Evolutionary conservation across 352 stramenopile genomes (phyloP).

Genomic region (Phytophthora sp.): DNA sequence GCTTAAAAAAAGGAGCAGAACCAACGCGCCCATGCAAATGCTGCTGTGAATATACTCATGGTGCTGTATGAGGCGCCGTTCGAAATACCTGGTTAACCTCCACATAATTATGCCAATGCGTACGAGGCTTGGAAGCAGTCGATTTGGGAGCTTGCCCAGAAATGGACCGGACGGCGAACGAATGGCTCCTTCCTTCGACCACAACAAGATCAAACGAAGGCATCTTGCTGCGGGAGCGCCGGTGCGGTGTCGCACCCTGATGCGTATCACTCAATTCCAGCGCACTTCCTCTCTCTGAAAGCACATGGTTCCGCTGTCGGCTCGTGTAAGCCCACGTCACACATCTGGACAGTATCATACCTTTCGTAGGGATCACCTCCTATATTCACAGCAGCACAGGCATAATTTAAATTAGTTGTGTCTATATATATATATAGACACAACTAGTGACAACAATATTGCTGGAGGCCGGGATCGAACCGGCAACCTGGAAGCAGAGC

Average conservation of each 20-base stretch:
- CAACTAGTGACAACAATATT: no score
- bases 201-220: not conserved
- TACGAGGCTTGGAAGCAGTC: not conserved
- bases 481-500: not conserved
- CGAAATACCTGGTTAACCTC: not conserved
- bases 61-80: not conserved
- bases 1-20: constrained; percentile 12
- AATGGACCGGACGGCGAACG: not conserved
- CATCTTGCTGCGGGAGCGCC: constrained; percentile 1
- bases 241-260: not conserved
- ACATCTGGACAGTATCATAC: not conserved
- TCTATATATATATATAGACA: not conserved
- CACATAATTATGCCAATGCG: not conserved
- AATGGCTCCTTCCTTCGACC: not conserved
- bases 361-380: no score
- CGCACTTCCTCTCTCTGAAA: not conserved
- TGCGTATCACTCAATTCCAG: not conserved
- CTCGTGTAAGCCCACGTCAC: not conserved
- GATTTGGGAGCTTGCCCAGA: not conserved
- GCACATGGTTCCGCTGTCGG: not conserved
- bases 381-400: not conserved
- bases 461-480: constrained; percentile 11
- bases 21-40: not conserved
- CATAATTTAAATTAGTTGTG: no score
- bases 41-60: not conserved